Evolutionary conservation across 164 flowering plant species (phyloP), one percentile per base, ranked within the genome.

Genomic region (Houttuynia cordata): DNA sequence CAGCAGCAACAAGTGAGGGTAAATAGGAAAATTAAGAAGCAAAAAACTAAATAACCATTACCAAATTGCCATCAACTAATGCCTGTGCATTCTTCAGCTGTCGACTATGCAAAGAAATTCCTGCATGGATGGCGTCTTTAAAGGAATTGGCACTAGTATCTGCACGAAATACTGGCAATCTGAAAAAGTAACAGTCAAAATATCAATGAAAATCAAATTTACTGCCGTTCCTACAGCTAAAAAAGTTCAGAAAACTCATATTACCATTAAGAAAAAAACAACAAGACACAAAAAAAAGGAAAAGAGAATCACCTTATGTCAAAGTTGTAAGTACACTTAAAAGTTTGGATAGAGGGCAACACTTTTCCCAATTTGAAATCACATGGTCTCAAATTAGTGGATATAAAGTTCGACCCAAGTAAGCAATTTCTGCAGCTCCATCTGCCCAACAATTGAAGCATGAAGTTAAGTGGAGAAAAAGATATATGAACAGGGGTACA

Each of bases 341-440:
- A 89, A 25, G 78, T 71, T 67, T 82, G 88, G 66, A 89, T 76
- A 45, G 83, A 76, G 59, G 63, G 72, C 60, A 92, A 68, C 50
- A 87, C 79, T 70, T 73, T 84, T 73, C 91, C 96, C 87, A 84
- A 74, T 74, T 87, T 92, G 63, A 92, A 87, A 76, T 92, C 97
- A 80, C 96, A 89, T 61, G 93, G 90, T 24, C 83, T 64, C 30
- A 92, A 69, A 65, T 79, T 80, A 64, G 79, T 85, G 61, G 96
- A 79, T 55, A 86, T 66, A 53, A 84, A 69, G 67, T 70, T 80
- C 64, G 96, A 74, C 67, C 86, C 63, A 58, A 85, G 19, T 8
- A 62, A 21, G 69, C 81, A 89, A 75, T 67, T 87, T 64, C 90
- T 80, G 64, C 96, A 87, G 10, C 80, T 76, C 96, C 93, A 92